phyloP scores from a whole-genome alignment of 2,329 filamentous ascomycete species.

The Nemania sp. region DNA sequence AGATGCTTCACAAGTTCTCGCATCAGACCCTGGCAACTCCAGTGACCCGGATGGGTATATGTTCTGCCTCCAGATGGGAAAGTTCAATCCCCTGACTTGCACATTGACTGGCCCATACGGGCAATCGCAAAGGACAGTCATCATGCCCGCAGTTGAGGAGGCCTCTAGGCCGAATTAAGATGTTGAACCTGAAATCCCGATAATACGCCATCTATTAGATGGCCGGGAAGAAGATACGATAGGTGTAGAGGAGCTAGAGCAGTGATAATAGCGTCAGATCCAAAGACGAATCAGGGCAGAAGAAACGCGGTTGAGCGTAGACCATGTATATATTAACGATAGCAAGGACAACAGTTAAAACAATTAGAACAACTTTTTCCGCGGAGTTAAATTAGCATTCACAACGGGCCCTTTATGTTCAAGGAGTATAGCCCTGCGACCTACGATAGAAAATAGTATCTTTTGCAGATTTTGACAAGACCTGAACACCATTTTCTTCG shows the following conservation, averaged over 20 bases:
- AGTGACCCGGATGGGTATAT: conserved; percentile 43
- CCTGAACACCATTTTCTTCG: too few relatives aligned
- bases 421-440: too few relatives aligned
- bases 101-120: conserved; percentile 40
- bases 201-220: not conserved
- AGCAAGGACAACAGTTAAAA: too few relatives aligned
- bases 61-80: conserved; percentile 46
- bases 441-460: too few relatives aligned
- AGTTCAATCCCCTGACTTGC: conserved; percentile 46
- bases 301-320: too few relatives aligned
- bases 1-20: conserved; percentile 40
- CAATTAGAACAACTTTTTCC: too few relatives aligned
- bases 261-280: too few relatives aligned
- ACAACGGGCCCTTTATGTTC: too few relatives aligned
- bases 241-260: not conserved
- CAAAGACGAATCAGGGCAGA: too few relatives aligned
- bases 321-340: too few relatives aligned
- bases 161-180: conserved; percentile 38
- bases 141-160: conserved; percentile 38
- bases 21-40: conserved; percentile 36
- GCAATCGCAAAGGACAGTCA: conserved; percentile 30
- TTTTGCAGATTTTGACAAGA: too few relatives aligned
- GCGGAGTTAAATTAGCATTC: too few relatives aligned
- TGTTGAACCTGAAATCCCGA: not conserved
- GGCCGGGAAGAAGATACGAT: not conserved